Base-by-base conservation (phyloP, 176 grass and related monocot species). In the Secale cereale region DNA sequence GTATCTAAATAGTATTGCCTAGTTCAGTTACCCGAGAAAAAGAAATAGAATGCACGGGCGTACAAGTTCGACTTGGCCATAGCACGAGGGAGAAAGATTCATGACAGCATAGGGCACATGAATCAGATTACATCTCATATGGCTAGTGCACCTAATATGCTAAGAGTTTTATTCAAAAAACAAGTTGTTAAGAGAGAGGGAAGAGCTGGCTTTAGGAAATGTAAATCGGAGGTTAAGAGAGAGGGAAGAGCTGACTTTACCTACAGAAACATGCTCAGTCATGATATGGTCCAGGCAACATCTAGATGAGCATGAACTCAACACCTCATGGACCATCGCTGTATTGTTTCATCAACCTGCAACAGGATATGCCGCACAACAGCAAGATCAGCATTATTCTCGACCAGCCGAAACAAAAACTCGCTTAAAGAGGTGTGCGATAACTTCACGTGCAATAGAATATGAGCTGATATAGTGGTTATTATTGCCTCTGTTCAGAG, bases 241-340 rank as follows among this genome's bases (percentile, higher is more conserved):
- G 6, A 86, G 17, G 67, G 46, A 62, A 80, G 15, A 63, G 28
- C 46, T 37, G 56, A 72, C 54, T 46, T 61, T 9, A 23, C n/a
- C 67, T 80, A 16, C 10, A 52, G 60, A 46, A 73, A 67, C 72
- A 50, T 17, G 27, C 45, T 32, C 29, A 63, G 61, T 50, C 28
- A n/a, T 62, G 28, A 46, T 25, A 27, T 9, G 2, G 5, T 40
- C 32, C 76, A 60, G 52, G 52, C 23, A 80, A 69, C 76, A 27
- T 59, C 37, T 48, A 40, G 76, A 78, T 74, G 73, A 81, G 10
- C 56, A 70, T 71, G 76, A 78, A 62, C 67, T 86, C 84, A 80
- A 20, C 57, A 16, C 67, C 25, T 76, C 11, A 40, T 59, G 61
- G 6, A 66, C 61, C 50, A 61, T 8, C 64, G 61, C 46, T 82